Evolutionary conservation across 2,329 filamentous ascomycete genomes (phyloP).

Genomic region (Exophiala sideris): DNA sequence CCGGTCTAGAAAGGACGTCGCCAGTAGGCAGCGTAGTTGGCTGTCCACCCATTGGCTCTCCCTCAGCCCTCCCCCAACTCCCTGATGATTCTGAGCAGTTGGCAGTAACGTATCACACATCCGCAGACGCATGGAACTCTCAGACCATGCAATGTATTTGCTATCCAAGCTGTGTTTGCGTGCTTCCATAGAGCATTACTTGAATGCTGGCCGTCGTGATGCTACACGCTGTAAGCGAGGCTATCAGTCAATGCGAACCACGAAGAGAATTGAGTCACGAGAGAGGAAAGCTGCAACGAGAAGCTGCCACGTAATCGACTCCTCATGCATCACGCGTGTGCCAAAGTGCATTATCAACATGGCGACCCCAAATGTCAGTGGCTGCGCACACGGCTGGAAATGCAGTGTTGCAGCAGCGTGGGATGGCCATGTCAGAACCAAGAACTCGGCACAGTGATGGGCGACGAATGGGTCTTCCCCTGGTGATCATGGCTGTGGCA

Average conservation of each 20-base stretch:
- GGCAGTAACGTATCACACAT: not conserved
- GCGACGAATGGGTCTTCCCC: slow-evolving; percentile 16
- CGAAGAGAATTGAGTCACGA: slow-evolving; percentile 13
- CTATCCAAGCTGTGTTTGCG: not conserved
- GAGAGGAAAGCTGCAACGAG: slow-evolving; percentile 4
- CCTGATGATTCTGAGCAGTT: no score
- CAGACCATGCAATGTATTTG: not conserved
- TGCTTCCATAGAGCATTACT: not conserved
- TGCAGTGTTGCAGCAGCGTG: slow-evolving; percentile 9
- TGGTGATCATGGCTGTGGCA: slow-evolving; percentile 13
- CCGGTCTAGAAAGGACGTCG: no score
- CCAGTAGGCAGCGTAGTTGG: no score
- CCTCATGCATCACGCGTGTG: slow-evolving; percentile 7
- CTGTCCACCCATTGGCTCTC: no score
- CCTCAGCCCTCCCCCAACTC: no score
- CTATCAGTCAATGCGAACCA: not conserved
- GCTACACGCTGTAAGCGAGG: not conserved
- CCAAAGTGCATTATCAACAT: slow-evolving; percentile 2
- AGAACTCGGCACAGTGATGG: slow-evolving; percentile 5
- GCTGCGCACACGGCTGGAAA: slow-evolving; percentile 6
- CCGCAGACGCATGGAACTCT: not conserved
- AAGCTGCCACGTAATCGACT: slow-evolving; percentile 15
- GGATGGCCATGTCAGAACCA: slow-evolving; percentile 9
- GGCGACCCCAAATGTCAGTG: slow-evolving; percentile 5
- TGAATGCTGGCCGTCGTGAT: not conserved